These are phyloP conservation scores for Alternaria conjuncta DNA, from an alignment of 2,329 filamentous ascomycete species.

Conservation along the genomic window DNA sequence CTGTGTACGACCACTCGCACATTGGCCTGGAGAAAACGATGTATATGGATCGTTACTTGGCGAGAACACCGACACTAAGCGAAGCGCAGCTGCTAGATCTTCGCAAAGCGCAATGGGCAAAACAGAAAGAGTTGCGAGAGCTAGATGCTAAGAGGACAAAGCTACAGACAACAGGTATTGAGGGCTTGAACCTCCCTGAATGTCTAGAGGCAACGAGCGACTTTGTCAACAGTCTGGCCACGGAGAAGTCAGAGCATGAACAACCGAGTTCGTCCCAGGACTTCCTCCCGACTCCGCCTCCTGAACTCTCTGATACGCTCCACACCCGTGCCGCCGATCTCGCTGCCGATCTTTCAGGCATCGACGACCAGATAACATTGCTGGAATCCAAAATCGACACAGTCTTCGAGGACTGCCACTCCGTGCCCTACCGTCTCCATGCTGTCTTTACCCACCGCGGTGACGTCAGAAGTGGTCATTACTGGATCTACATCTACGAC, in stretches of 20 bases:
- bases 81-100: constrained; percentile 62
- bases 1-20: constrained; percentile 61
- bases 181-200: constrained; percentile 33
- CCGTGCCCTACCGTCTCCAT: constrained; percentile 80
- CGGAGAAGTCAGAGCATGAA: constrained; percentile 10
- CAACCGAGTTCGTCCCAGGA: constrained; percentile 6
- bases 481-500: constrained; percentile 96
- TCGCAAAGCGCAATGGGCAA: constrained; percentile 75
- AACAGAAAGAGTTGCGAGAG: constrained; percentile 68
- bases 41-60: constrained; percentile 83
- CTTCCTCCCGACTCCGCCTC: constrained; percentile 24
- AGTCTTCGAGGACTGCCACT: constrained; percentile 68
- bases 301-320: constrained; percentile 28
- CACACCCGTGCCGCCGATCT: constrained; percentile 30
- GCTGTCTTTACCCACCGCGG: constrained; percentile 93
- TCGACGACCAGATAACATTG: constrained; percentile 51
- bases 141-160: constrained; percentile 58
- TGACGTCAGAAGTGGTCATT: constrained; percentile 72
- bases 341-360: constrained; percentile 31
- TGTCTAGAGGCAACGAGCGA: constrained; percentile 41
- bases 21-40: constrained; percentile 81
- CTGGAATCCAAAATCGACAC: constrained; percentile 58
- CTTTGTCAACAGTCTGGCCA: constrained; percentile 27
- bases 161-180: constrained; percentile 47
- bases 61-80: constrained; percentile 34